Evolutionary conservation across 768 basidiomycete genomes (phyloP), one percentile per base, ranked within the genome.

Genomic region (Suillus tomentosus): DNA sequence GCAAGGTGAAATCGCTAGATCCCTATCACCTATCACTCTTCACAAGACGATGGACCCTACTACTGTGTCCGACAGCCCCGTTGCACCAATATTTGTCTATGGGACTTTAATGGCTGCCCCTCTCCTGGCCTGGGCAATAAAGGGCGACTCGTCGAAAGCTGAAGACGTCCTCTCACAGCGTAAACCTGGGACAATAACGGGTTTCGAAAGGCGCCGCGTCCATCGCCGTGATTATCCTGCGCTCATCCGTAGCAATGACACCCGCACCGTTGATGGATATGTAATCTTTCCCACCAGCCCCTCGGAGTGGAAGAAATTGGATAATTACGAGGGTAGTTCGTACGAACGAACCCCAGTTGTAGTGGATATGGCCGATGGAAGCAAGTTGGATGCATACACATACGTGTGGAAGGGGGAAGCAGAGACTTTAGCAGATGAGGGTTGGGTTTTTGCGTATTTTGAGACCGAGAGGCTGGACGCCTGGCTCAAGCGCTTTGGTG

Each of bases 51-150:
- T 15, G 27, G 51, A 36, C 53, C 3, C 50, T 10, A 31, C 24
- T 51, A 6, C 53, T 54, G 19, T 34, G 9, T 34, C 31, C 3
- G 19, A 54, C 31, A 53, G 9, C 17, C 5, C 34, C 5, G 31
- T 54, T n/a, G 53, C 53, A 11, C 53, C 31, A 54, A 54, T 54
- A n/a, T 54, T 34, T 13, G 31, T 54, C 17, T 54, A 54, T 19
- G 31, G 31, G 53, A n/a, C 31, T 3, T n/a, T 34, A 34, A 36
- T 54, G 19, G 31, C 53, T 6, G 19, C 34, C 5, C 53, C 53
- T 34, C 53, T 54, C 11, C 19, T 54, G 34, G 53, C 53, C 19
- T 54, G 53, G 53, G 53, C 53, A n/a, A 19, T 54, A 6, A 54
- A 54, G 34, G 53, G 53, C 19, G 53, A 54, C 53, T 34, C 53